Base-by-base conservation (phyloP, 2,329 filamentous ascomycete genomes). In the Ophiocordyceps sinensis region DNA sequence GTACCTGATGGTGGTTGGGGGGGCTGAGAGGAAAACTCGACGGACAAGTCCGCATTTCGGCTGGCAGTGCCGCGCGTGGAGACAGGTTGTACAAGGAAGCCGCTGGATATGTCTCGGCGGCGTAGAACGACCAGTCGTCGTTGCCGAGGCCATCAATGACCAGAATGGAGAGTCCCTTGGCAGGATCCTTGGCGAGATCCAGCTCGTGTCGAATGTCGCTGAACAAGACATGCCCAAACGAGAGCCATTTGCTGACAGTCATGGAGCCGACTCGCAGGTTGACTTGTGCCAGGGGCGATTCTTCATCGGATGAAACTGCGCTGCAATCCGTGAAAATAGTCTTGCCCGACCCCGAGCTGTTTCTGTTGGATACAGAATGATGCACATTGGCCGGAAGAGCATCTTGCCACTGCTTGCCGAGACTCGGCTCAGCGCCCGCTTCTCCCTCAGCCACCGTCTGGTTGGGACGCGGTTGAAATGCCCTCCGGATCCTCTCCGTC, bases 221-320 rank as follows among this genome's bases (percentile, higher is more conserved):
- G 62, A 91, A 88, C 4, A 91, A 67, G 0, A 89, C 82, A 49
- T 86, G 80, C 1, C 85, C 85, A 55, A 89, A 89, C 0, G 82
- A 85, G 21, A 91, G 72, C 85, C 84, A 91, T 54, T 88, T 88
- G 67, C 82, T 87, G 21, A 87, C 85, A 45, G 85, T 87, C 67
- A 91, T 78, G 2, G 84, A 86, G 5, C 81, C 84, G 14, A 86
- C 79, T 2, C 85, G 73, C 19, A 91, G 70, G 52, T 87, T 86
- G 45, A 86, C 81, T 55, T 82, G 79, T 0, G 77, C 74, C 17
- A 81, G 61, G 2, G 79, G 76, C 2, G 78, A 77, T 44, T 71
- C 75, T 47, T 77, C 72, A 15, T 74, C 68, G 0, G 70, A 70
- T 3, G 63, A 59, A 38, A 58, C 62, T 43, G 67, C 71, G 49